phyloP scores from a whole-genome alignment of 23 red algal genomes.

The Gracilariopsis chorda region DNA sequence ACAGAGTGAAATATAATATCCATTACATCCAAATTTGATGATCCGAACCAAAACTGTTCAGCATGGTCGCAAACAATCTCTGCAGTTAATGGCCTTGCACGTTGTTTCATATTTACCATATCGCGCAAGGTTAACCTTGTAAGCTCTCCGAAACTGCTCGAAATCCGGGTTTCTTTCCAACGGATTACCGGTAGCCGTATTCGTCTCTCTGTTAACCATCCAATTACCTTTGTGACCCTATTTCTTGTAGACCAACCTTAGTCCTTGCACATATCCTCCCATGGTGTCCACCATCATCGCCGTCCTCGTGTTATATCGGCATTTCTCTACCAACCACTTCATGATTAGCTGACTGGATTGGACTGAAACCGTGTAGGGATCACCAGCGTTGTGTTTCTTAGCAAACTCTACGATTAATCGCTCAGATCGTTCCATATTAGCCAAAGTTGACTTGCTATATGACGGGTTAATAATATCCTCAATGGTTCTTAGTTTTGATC shows the following conservation, averaged over 20 bases:
- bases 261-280: not conserved
- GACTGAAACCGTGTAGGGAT: not conserved
- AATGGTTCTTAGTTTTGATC: too few relatives aligned
- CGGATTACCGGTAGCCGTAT: not conserved
- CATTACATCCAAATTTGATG: not conserved
- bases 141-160: not conserved
- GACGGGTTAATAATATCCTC: not conserved
- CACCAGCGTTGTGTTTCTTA: not conserved
- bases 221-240: not conserved
- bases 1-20: not conserved
- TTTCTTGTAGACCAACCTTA: not conserved
- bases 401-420: not conserved
- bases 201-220: not conserved
- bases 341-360: not conserved
- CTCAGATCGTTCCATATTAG: not conserved
- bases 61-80: constrained; percentile 12
- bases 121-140: not conserved
- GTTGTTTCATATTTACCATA: not conserved
- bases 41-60: constrained; percentile 23
- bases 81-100: not conserved
- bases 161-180: not conserved
- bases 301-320: not conserved
- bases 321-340: not conserved
- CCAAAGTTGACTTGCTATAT: not conserved
- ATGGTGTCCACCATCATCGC: not conserved